phyloP scores from a whole-genome alignment of 257 asterid species.

The Solanum chmielewskii region DNA sequence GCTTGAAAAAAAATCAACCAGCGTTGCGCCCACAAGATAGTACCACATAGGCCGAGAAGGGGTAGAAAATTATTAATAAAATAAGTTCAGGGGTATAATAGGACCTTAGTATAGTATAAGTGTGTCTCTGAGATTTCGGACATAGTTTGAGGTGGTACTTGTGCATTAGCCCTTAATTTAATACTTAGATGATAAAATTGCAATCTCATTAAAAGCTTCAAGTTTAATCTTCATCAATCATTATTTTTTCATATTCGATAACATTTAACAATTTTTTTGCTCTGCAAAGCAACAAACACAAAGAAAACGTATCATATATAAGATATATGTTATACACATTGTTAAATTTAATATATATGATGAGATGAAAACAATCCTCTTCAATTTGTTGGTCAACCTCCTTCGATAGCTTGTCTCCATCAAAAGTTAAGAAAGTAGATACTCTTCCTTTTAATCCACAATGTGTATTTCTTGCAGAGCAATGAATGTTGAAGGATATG shows the following conservation, averaged over 20 bases:
- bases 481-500: too few species aligned
- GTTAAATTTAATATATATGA: background rate
- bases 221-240: too few species aligned
- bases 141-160: too few species aligned
- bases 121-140: too few species aligned
- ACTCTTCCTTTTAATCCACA: background rate
- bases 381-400: background rate
- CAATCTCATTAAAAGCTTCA: background rate
- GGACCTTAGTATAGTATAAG: too few species aligned
- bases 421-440: background rate
- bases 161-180: too few species aligned
- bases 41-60: too few species aligned
- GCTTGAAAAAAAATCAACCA: too few species aligned
- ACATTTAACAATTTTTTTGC: background rate
- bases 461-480: background rate
- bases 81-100: too few species aligned
- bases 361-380: background rate
- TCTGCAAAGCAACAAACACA: background rate
- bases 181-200: background rate
- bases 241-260: background rate
- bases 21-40: too few species aligned
- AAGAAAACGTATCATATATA: background rate
- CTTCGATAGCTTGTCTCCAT: background rate
- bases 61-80: too few species aligned
- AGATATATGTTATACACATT: background rate